A percentile compares a stretch with the other conserved stretches of the same genome.
phyloP scores from a whole-genome alignment of 2,329 filamentous ascomycete species.

The Fusarium mangiferae region DNA sequence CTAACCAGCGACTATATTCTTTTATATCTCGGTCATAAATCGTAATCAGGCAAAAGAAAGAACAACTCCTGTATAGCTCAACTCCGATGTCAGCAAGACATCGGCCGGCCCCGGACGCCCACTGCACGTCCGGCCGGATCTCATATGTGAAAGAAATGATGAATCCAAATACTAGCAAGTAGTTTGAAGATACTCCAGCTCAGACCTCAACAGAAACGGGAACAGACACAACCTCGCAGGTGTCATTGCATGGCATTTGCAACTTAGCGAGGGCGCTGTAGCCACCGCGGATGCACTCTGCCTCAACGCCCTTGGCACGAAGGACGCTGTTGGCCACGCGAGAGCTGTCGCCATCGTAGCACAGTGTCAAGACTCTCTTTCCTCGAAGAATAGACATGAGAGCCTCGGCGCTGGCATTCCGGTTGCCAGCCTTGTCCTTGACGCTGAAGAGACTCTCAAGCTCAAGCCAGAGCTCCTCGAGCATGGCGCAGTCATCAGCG shows the following conservation, averaged over 20 bases:
- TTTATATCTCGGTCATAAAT: constrained; percentile 13
- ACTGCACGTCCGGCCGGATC: constrained; percentile 39
- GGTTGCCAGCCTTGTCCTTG: constrained; percentile 42
- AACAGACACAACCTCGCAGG: constrained; percentile 36
- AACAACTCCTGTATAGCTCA: background rate
- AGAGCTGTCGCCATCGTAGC: constrained; percentile 64
- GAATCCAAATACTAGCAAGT: background rate
- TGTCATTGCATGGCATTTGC: constrained; percentile 42
- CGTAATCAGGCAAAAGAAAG: constrained; percentile 7
- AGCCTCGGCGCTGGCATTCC: constrained; percentile 43
- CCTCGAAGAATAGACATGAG: constrained; percentile 46
- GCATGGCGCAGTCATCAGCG: constrained; percentile 56
- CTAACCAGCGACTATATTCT: constrained; percentile 15
- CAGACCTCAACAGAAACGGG: constrained; percentile 42
- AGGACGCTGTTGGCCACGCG: constrained; percentile 65
- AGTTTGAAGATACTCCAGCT: background rate
- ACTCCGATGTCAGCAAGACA: background rate
- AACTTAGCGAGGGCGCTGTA: constrained; percentile 41
- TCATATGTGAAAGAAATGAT: background rate
- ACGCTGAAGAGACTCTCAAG: constrained; percentile 57
- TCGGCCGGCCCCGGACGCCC: constrained; percentile 29
- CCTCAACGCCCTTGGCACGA: constrained; percentile 59
- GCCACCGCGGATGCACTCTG: constrained; percentile 59
- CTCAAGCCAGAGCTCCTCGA: constrained; percentile 60
- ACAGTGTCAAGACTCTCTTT: constrained; percentile 58